A percentile compares a stretch with the other conserved stretches of the same genome.
Conservation (phyloP, 179 eudicot genomes). For the Sideroxylon spinosum region DNA sequence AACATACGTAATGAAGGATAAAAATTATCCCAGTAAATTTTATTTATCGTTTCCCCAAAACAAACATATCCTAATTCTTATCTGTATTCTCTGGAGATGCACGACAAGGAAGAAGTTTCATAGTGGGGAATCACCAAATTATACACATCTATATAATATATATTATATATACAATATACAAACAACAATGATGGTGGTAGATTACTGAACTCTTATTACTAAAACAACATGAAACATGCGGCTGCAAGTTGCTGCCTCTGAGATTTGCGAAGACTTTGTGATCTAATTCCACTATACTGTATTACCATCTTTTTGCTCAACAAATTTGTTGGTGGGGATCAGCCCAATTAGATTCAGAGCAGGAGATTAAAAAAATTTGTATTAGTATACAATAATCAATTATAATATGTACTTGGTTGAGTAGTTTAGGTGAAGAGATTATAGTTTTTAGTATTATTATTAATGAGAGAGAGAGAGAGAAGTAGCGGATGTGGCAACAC, state of each 20-base stretch:
- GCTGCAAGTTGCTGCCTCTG: conserved; percentile 38
- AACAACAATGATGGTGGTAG: not conserved
- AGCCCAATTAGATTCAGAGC: not conserved
- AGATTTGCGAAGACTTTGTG: conserved; percentile 18
- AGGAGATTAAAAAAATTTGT: not conserved
- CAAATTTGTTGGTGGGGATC: not conserved
- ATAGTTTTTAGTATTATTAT: not conserved
- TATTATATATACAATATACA: not conserved
- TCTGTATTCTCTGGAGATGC: not conserved
- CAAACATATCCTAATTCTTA: conserved; percentile 16
- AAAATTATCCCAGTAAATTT: no score
- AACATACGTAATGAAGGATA: no score
- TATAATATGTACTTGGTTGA: not conserved
- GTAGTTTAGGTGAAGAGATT: not conserved
- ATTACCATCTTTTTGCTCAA: no score
- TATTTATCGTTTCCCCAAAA: no score
- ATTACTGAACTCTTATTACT: not conserved
- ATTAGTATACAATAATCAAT: not conserved
- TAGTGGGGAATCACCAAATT: conserved; percentile 9
- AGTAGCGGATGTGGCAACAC: not conserved
- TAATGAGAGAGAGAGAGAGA: not conserved
- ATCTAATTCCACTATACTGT: not conserved
- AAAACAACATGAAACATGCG: conserved; percentile 18
- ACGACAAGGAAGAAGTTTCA: not conserved
- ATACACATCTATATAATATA: not conserved